Conservation (phyloP, 306 rosid species). For the Quercus rubra region DNA sequence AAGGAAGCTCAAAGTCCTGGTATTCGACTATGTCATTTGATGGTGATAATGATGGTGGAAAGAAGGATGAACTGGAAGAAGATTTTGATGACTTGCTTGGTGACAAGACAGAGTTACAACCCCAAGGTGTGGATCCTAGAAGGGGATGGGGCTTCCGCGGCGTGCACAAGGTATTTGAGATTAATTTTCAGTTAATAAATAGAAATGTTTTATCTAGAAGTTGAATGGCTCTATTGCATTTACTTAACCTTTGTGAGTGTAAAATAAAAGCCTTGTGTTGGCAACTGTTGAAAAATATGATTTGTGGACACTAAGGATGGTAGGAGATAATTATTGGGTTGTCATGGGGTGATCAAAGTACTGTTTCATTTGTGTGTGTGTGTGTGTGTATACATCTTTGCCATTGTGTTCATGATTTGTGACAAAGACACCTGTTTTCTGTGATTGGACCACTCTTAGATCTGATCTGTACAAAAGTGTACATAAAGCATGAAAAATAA, state of each 20-base stretch:
- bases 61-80: constrained; percentile 25
- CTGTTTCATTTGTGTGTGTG: neutral
- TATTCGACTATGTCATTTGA: constrained; percentile 40
- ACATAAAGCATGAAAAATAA: neutral
- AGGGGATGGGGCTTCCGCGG: constrained; percentile 94
- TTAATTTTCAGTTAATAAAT: neutral
- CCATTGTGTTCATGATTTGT: neutral
- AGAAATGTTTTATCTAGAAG: neutral
- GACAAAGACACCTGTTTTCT: neutral
- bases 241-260: neutral
- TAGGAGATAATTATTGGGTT: neutral
- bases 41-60: constrained; percentile 25
- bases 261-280: constrained; percentile 4
- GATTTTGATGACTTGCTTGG: constrained; percentile 50
- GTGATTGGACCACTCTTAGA: neutral
- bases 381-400: neutral
- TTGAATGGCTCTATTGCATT: neutral
- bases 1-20: constrained; percentile 38
- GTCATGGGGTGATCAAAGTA: neutral
- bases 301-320: neutral
- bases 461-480: neutral
- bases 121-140: constrained; percentile 84
- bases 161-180: constrained; percentile 78
- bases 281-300: constrained; percentile 5
- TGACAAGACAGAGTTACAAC: constrained; percentile 33